Conservation (phyloP, 495 filamentous ascomycete species). For the Aspergillus kassunensis region DNA sequence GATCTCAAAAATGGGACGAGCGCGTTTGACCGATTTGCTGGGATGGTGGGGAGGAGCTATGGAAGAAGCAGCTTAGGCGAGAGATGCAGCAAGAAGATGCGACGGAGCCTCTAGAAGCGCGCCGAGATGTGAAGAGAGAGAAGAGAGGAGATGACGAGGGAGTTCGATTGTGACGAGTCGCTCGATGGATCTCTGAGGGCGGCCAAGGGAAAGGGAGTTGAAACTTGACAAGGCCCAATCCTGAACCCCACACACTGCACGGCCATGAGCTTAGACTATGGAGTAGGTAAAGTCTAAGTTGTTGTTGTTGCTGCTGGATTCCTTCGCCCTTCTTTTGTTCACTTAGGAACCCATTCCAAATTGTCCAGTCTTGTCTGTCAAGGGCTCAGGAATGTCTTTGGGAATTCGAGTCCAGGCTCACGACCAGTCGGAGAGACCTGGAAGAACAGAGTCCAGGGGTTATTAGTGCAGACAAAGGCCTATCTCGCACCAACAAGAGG, state of each 20-base stretch:
- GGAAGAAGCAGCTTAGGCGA: slow-evolving; percentile 1
- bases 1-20: slow-evolving; percentile 14
- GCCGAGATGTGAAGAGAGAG: slow-evolving; percentile 13
- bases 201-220: slow-evolving; percentile 20
- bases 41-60: slow-evolving; percentile 8
- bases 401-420: too few relatives aligned
- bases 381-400: slow-evolving; percentile 1
- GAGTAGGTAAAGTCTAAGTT: too few relatives aligned
- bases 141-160: slow-evolving; percentile 17
- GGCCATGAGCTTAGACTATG: too few relatives aligned
- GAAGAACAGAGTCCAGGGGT: slow-evolving; percentile 9
- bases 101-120: background rate
- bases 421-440: too few relatives aligned
- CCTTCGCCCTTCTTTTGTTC: background rate
- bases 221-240: slow-evolving; percentile 6
- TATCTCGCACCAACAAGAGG: slow-evolving; percentile 10
- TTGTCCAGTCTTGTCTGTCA: background rate
- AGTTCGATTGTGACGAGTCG: slow-evolving; percentile 31
- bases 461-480: background rate
- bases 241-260: too few relatives aligned
- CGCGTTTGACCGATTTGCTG: slow-evolving; percentile 7
- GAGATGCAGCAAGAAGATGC: background rate
- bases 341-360: slow-evolving; percentile 3
- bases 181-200: slow-evolving; percentile 9
- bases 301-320: background rate